Percentiles rank a stretch among this genome's conserved stretches.
Conservation (phyloP, 352 stramenopile genomes). For the Aphanomyces cochlioides region DNA sequence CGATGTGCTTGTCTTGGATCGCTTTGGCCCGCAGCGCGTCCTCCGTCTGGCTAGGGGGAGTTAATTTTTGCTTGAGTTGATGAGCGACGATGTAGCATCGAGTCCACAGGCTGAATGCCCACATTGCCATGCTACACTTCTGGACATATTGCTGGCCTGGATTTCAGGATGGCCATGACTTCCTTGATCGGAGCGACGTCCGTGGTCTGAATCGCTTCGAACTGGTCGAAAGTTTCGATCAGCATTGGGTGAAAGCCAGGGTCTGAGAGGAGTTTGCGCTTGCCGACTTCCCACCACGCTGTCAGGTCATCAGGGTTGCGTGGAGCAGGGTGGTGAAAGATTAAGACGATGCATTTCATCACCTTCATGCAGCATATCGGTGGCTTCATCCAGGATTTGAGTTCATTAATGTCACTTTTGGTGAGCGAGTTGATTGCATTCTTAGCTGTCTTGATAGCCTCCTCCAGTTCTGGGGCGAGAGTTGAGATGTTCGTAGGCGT, state of each 20-base stretch:
- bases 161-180: constrained; percentile 1
- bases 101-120: constrained; percentile 8
- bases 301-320: not conserved
- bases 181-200: not conserved
- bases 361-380: not conserved
- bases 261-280: constrained; percentile 21
- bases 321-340: not conserved
- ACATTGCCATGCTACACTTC: constrained; percentile 1
- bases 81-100: constrained; percentile 16
- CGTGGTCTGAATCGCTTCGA: not conserved
- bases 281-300: constrained; percentile 17
- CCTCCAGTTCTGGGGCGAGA: not conserved
- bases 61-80: not conserved
- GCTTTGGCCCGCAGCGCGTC: not conserved
- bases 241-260: not conserved
- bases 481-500: not conserved
- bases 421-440: constrained; percentile 12
- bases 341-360: constrained; percentile 23
- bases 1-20: not conserved
- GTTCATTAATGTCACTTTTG: constrained; percentile 15
- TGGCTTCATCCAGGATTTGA: constrained; percentile 12
- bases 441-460: not conserved
- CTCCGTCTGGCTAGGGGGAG: not conserved
- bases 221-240: not conserved
- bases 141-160: not conserved